These are phyloP conservation scores for Paecilomyces niveus DNA, from an alignment of 2,329 filamentous ascomycete species.

Conservation along the genomic window DNA sequence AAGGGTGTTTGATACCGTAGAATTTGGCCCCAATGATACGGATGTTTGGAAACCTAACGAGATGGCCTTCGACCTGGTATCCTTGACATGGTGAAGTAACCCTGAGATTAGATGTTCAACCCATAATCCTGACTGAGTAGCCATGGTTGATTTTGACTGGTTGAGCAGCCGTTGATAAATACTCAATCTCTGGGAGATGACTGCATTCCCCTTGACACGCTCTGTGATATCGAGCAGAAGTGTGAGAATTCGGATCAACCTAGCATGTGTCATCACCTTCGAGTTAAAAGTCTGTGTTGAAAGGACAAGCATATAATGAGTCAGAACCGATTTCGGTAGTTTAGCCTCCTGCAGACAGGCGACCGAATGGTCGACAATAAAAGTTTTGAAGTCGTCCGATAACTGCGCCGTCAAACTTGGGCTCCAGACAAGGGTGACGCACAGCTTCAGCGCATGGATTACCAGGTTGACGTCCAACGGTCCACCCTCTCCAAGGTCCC, in stretches of 20 bases:
- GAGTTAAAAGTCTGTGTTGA: constrained; percentile 71
- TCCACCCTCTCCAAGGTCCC: constrained; percentile 49
- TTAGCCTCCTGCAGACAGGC: constrained; percentile 61
- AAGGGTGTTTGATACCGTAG: constrained; percentile 59
- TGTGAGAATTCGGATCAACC: constrained; percentile 63
- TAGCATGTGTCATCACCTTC: constrained; percentile 65
- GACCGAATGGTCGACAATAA: constrained; percentile 75
- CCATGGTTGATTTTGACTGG: constrained; percentile 65
- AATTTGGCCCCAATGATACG: constrained; percentile 61
- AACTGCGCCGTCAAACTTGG: constrained; percentile 63
- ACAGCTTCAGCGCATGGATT: constrained; percentile 69
- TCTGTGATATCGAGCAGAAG: constrained; percentile 66
- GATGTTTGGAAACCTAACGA: constrained; percentile 65
- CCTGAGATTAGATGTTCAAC: constrained; percentile 73
- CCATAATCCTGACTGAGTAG: constrained; percentile 65
- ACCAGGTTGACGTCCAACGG: constrained; percentile 61
- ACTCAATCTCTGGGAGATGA: constrained; percentile 66
- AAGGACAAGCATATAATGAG: constrained; percentile 72
- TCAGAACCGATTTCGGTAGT: constrained; percentile 68
- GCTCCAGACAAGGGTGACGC: constrained; percentile 70
- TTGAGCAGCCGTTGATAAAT: constrained; percentile 73
- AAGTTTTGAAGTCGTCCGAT: constrained; percentile 69
- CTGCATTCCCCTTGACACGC: constrained; percentile 70
- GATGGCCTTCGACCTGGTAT: constrained; percentile 69
- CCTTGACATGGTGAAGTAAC: constrained; percentile 70